Base-by-base conservation (phyloP, 805 yeast species). In the Hanseniaspora valbyensis region DNA sequence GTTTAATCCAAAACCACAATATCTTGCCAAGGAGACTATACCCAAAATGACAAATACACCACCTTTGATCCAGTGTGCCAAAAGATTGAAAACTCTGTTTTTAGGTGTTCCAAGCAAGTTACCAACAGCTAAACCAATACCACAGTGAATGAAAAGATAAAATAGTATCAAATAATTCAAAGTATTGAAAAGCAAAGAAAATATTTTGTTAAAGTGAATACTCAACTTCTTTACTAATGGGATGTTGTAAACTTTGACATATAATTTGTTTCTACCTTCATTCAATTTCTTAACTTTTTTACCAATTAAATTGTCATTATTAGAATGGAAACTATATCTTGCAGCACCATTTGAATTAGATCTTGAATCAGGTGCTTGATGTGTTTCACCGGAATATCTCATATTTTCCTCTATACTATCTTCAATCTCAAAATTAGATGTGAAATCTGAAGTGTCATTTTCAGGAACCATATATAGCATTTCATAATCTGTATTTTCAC, bases 31-130 rank as follows among this genome's bases (percentile, higher is more conserved):
- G n/a, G 95, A 75, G 5, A 88, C 62, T 7, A 89, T 54, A 19
- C 98, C 98, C 36, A 83, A 68, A 4, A 72, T 55, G 53, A 87
- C 72, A 61, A 90, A 90, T 2, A 90, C 92, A 24, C 90, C 92
- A 54, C 98, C 98, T 66, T 90, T 90, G 64, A 90, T 90, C 74
- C 87, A 86, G 66, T 90, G 98, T 1, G 98, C 98, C 52, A 90
- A 72, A 48, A 90, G 65, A 58, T 86, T 87, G 69, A 86, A 90
- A 13, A 89, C 81, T 19, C 70, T 69, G 12, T 58, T 61, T 14
- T 36, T 39, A 3, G 78, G 89, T 64, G 76, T 67, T 36, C 95
- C 97, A 59, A 88, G 65, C 37, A 81, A 61, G 49, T 74, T 76
- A 40, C 84, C 83, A 5, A 83, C 80, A 6, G 87, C 85, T 18